Evolutionary conservation across 768 basidiomycete genomes (phyloP).

Genomic region (Tricholoma terreum): DNA sequence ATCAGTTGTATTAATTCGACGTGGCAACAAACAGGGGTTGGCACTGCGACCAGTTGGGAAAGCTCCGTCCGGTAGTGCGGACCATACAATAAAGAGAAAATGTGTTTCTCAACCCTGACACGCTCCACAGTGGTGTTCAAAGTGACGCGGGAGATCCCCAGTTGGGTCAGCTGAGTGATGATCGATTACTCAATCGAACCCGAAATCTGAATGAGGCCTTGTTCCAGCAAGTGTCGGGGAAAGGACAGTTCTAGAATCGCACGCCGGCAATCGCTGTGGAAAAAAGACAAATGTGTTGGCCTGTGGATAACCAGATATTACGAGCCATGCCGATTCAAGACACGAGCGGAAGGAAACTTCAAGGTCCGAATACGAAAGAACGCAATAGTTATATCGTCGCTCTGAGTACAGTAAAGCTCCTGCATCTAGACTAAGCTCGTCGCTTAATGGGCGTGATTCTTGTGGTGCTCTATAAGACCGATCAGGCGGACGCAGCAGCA

Average conservation of each 20-base stretch:
- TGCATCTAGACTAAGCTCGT: constrained; percentile 7
- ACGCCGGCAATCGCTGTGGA: too few species aligned
- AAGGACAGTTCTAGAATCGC: too few species aligned
- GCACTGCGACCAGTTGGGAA: neutral
- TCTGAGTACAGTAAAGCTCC: constrained; percentile 13
- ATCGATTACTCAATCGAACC: neutral
- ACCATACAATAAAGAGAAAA: neutral
- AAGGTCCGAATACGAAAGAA: neutral
- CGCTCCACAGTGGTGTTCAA: neutral
- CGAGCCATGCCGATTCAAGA: too few species aligned
- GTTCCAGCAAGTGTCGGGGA: neutral
- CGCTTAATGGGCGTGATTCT: constrained; percentile 78
- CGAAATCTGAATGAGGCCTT: neutral
- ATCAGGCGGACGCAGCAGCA: constrained; percentile 19
- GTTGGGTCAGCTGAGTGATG: neutral
- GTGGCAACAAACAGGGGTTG: neutral
- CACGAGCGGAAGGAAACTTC: neutral
- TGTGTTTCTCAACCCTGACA: neutral
- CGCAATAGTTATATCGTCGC: neutral
- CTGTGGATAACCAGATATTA: too few species aligned
- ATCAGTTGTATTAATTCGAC: neutral
- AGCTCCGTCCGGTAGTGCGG: neutral
- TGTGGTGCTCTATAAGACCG: constrained; percentile 69
- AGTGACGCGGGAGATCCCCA: neutral
- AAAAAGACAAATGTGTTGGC: too few species aligned